Conservation (phyloP, 2,329 filamentous ascomycete species). For the Xylariaceae sp. region DNA sequence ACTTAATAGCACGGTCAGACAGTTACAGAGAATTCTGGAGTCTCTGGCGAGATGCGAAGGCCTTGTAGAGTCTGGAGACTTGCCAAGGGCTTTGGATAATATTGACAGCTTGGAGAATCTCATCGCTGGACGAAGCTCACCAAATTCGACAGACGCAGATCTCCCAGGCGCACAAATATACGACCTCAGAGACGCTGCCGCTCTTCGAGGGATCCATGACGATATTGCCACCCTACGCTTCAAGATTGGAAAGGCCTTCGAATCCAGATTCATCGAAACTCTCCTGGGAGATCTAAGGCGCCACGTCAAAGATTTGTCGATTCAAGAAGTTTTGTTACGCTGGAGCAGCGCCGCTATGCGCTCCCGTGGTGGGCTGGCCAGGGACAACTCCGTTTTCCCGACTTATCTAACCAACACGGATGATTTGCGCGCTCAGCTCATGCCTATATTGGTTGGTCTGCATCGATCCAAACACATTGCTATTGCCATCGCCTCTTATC, state of each 20-base stretch:
- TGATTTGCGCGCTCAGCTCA: constrained; percentile 63
- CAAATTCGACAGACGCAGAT: constrained; percentile 25
- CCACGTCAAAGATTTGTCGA: constrained; percentile 71
- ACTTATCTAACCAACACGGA: constrained; percentile 72
- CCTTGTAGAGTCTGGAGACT: constrained; percentile 74
- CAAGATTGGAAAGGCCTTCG: constrained; percentile 82
- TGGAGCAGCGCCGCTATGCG: constrained; percentile 77
- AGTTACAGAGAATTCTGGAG: constrained; percentile 73
- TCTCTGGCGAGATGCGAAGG: constrained; percentile 71
- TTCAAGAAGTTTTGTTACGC: constrained; percentile 69
- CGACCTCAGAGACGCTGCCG: constrained; percentile 71
- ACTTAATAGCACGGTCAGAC: constrained; percentile 74
- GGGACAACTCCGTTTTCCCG: constrained; percentile 65
- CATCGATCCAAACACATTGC: constrained; percentile 74
- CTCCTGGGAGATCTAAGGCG: constrained; percentile 72
- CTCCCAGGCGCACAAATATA: constrained; percentile 41
- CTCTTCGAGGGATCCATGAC: constrained; percentile 71
- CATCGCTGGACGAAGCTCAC: constrained; percentile 64
- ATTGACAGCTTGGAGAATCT: constrained; percentile 75
- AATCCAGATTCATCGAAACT: constrained; percentile 70
- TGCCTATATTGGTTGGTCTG: constrained; percentile 70
- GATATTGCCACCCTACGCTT: constrained; percentile 72
- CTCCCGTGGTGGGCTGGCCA: constrained; percentile 59
- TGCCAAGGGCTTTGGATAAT: constrained; percentile 71
- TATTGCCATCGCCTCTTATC: constrained; percentile 75